Base-by-base conservation (phyloP, 768 basidiomycete genomes). In the Auricularia cornea region DNA sequence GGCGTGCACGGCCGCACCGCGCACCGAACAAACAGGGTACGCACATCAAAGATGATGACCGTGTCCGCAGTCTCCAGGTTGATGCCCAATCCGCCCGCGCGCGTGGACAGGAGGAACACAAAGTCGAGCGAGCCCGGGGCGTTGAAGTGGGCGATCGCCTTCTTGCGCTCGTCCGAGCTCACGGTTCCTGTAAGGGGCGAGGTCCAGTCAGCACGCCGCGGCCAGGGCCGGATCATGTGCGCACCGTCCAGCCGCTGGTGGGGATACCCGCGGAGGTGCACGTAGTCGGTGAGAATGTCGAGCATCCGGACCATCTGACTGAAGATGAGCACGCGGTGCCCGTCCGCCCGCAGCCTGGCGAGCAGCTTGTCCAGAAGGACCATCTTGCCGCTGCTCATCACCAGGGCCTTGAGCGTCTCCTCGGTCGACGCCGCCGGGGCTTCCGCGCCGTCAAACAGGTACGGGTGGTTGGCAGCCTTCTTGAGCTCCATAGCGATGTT, bases 401-500 rank as follows among this genome's bases (percentile, higher is more conserved):
- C 93, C 23, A 99, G 83, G n/a, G 94, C 95, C 70, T 91, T 92
- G 65, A 98, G 83, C 18, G 85, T 87, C 72, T 98, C 96, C 59
- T 97, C 93, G 16, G 79, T 73, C 64, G 79, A 85, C 54, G 81
- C 80, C 3, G 81, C 79, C 60, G 74, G 74, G 3, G 79, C 76
- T 75, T 98, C 97, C 26, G 94, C 97, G 30, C 97, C 97, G 60
- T 99, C 97, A 70, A 98, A 98, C 2, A 99, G 84, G 74, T 89
- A 99, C 1, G 97, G 97, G 70, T 99, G 97, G 71, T 98, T 98
- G 30, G 93, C 94, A 1, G 95, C 94, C 75, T 99, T 98, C 81
- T 98, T 98, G 59, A 98, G 80, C 73, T 98, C 97, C 95, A 99
- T 97, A 1, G 96, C 89, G 61, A 99, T 96, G 72, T 99, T 99